A percentile compares a stretch with the other conserved stretches of the same genome.
Evolutionary conservation across 2,329 filamentous ascomycete genomes (phyloP).

Genomic region (Fusarium temperatum): DNA sequence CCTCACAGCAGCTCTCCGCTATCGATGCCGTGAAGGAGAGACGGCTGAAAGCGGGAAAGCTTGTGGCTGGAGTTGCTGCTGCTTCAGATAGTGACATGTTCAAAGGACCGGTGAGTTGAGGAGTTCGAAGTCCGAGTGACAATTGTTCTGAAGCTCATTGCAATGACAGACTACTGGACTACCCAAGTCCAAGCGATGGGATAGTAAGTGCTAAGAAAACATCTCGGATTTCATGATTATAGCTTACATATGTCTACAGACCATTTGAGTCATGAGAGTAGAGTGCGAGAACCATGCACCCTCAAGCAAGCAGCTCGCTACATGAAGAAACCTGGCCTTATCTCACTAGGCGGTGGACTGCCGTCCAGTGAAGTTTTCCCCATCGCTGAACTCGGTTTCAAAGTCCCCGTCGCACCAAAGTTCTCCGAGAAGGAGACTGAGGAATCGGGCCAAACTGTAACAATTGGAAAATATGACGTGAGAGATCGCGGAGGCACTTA

Average conservation of each 20-base stretch:
- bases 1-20: conserved; percentile 36
- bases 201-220: conserved; percentile 68
- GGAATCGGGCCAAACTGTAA: conserved; percentile 67
- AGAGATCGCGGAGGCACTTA: conserved; percentile 62
- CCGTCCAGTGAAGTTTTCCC: conserved; percentile 93
- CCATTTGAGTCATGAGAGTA: conserved; percentile 70
- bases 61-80: conserved; percentile 80
- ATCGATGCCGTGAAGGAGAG: conserved; percentile 46
- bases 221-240: background rate
- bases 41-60: conserved; percentile 74
- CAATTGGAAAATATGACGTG: conserved; percentile 85
- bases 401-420: conserved; percentile 72
- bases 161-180: conserved; percentile 59
- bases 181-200: conserved; percentile 83
- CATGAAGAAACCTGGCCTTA: conserved; percentile 82
- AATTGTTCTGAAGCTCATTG: background rate
- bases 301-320: conserved; percentile 84
- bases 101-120: conserved; percentile 71
- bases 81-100: conserved; percentile 83
- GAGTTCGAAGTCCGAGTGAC: background rate
- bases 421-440: conserved; percentile 76
- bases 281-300: conserved; percentile 69
- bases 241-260: conserved; percentile 47
- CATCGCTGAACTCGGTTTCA: conserved; percentile 80
- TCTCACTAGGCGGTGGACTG: conserved; percentile 91